Evolutionary conservation across 2,329 filamentous ascomycete genomes (phyloP), one percentile per base, ranked within the genome.

Genomic region (Aspergillus spinulosporus): DNA sequence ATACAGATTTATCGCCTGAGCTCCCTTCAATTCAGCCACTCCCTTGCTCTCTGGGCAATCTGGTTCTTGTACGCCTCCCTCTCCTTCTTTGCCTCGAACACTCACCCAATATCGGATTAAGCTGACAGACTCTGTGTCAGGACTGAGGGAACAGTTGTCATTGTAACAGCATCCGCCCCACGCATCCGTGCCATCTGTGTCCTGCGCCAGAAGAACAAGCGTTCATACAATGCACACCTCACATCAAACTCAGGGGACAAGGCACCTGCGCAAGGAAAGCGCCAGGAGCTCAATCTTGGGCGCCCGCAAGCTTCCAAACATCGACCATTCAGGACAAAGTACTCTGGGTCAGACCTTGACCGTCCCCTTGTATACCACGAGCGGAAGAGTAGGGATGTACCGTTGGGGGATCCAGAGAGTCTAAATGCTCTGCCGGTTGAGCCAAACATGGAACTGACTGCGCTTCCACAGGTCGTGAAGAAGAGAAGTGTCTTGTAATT

Each of bases 111-210:
- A 21, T 21, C 21, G 21, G 21, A 21, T 21, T 21, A 21, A 21
- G 21, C 21, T 21, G 21, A 21, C 21, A 21, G 21, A 21, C 21
- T 21, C 21, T 8, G 43, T 7, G 0, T 4, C 31, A 55, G 53
- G 31, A 55, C 53, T 31, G 53, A 55, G 40, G 53, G 47, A 36
- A 46, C 46, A 6, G 47, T 55, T 7, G 53, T 55, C 1, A 55
- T 55, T 4, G 21, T 50, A 4, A 55, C 53, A 5, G 53, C 47
- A 11, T 55, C 53, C 2, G 47, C 50, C n/a, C 53, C 47, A 4
- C 46, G 53, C 4, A 31, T 55, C 7, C 46, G 53, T 5, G 53
- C 53, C 11, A 55, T 55, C 47, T 7, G 50, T 32, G 53, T 55
- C 2, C 29, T 45, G 3, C 21, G 52, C 7, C 36, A 46, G 2